Evolutionary conservation across 2,329 filamentous ascomycete genomes (phyloP), one percentile per base, ranked within the genome.

Genomic region (Fusarium musae): DNA sequence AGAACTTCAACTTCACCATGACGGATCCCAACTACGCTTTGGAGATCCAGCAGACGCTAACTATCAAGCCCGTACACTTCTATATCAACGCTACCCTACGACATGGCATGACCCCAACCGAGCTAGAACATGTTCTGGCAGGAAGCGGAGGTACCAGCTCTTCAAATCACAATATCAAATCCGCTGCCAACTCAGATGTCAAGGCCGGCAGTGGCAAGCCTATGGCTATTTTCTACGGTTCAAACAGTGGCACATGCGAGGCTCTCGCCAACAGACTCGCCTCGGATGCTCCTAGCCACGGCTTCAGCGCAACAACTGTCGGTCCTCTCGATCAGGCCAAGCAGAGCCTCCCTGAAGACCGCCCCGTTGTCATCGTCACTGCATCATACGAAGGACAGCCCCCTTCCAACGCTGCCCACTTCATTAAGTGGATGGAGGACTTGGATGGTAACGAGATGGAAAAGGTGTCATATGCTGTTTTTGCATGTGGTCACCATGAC

Each of bases 311-410:
- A 9, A 79, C 82, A 5, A 84, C 83, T 6, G 82, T 92, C 4
- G 85, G 87, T 28, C 85, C 86, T 3, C 80, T 95, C 43, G 91
- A 95, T 76, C 84, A 86, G 1, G 91, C 90, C 0, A 88, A 87
- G 23, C 86, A 89, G 53, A 86, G 87, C 6, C 78, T 95, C 1
- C 88, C 91, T 0, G 89, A 84, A 56, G 85, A 88, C 32, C 85
- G 87, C 11, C 92, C 92, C 0, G 85, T 93, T 0, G 83, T 93
- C 30, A 86, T 95, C 54, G 86, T 95, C 70, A 91, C 90, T 1
- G 88, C 93, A 1, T 91, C 90, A 2, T 95, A 95, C 74, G 93
- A 95, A 76, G 93, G 93, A 2, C 86, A 93, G 61, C 91, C 93
- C 0, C 89, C 92, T 0, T 91, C 93, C 69, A 94, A 95, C 69